Conservation (phyloP, 2,329 filamentous ascomycete species). For the Samsoniella hepiali region DNA sequence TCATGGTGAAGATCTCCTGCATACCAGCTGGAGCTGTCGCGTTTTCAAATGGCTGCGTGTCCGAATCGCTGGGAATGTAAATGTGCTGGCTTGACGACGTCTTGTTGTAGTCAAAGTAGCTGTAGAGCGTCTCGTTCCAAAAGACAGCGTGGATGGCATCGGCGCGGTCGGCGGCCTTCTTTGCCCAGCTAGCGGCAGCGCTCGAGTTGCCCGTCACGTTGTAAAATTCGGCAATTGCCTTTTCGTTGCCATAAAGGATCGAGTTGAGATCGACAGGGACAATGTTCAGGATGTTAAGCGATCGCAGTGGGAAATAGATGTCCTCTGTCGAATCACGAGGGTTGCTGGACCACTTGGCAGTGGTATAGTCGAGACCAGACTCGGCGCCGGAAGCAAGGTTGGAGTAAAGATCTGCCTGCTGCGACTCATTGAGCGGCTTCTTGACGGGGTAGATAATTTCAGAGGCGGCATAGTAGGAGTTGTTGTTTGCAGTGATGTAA, state of each 20-base stretch:
- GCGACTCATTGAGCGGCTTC: conserved; percentile 46
- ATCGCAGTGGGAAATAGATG: conserved; percentile 63
- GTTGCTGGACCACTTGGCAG: conserved; percentile 53
- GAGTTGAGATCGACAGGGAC: conserved; percentile 66
- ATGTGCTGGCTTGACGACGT: conserved; percentile 55
- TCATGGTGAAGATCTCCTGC: conserved; percentile 56
- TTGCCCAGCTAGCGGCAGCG: conserved; percentile 47
- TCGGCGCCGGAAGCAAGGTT: conserved; percentile 65
- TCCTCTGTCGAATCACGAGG: conserved; percentile 57
- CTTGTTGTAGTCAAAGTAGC: conserved; percentile 68
- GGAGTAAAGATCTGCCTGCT: conserved; percentile 53
- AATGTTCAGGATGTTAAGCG: conserved; percentile 55
- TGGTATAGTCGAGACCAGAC: conserved; percentile 61
- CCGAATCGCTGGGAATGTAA: conserved; percentile 49
- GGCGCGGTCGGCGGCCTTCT: conserved; percentile 50
- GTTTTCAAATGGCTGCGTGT: conserved; percentile 31
- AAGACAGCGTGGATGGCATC: conserved; percentile 60
- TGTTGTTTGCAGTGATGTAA: conserved; percentile 62
- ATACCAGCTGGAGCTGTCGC: conserved; percentile 48
- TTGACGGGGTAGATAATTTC: conserved; percentile 57
- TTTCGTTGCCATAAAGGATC: conserved; percentile 64
- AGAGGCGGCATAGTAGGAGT: conserved; percentile 56
- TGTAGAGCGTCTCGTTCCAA: conserved; percentile 61
- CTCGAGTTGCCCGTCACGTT: conserved; percentile 48
- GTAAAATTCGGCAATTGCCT: conserved; percentile 55